Evolutionary conservation across 2,329 filamentous ascomycete species (phyloP).

Genomic region (Myriangium duriaei): DNA sequence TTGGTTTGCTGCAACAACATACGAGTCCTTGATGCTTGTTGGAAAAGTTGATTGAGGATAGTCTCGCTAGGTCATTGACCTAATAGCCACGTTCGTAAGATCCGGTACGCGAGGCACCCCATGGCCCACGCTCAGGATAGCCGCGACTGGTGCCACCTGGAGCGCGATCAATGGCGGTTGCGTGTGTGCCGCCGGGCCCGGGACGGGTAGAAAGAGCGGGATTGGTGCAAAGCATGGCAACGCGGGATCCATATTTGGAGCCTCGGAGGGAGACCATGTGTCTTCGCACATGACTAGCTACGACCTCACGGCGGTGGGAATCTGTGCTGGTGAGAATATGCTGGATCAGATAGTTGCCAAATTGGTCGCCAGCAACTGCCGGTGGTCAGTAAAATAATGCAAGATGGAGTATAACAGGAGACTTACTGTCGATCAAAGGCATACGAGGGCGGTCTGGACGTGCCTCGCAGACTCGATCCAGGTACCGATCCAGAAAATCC

Average conservation of each 20-base stretch:
- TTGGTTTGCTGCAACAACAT: constrained; percentile 1
- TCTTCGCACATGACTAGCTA: constrained; percentile 87
- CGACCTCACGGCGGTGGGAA: constrained; percentile 80
- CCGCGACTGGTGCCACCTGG: constrained; percentile 5
- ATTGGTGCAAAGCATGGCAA: constrained; percentile 98
- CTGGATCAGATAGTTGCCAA: constrained; percentile 96
- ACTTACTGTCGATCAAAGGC: constrained; percentile 79
- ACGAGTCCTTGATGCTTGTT: too few species aligned
- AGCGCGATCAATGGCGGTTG: constrained; percentile 12
- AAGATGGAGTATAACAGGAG: neutral
- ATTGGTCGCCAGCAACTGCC: constrained; percentile 86
- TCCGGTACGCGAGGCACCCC: constrained; percentile 2
- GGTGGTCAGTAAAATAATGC: constrained; percentile 12
- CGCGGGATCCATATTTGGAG: constrained; percentile 95
- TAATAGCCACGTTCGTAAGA: constrained; percentile 4
- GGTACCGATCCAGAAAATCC: constrained; percentile 84
- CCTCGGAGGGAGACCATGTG: constrained; percentile 98
- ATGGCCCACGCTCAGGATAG: constrained; percentile 10
- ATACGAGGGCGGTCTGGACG: constrained; percentile 85
- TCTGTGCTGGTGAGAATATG: constrained; percentile 87
- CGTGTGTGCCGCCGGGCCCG: constrained; percentile 54
- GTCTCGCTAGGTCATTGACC: neutral
- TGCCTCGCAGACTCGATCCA: constrained; percentile 87
- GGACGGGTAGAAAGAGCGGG: constrained; percentile 80
- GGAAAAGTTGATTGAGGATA: too few species aligned